A percentile compares a stretch with the other conserved stretches of the same genome.
Conservation (phyloP, 2,329 filamentous ascomycete genomes). For the Aspergillus melleus region DNA sequence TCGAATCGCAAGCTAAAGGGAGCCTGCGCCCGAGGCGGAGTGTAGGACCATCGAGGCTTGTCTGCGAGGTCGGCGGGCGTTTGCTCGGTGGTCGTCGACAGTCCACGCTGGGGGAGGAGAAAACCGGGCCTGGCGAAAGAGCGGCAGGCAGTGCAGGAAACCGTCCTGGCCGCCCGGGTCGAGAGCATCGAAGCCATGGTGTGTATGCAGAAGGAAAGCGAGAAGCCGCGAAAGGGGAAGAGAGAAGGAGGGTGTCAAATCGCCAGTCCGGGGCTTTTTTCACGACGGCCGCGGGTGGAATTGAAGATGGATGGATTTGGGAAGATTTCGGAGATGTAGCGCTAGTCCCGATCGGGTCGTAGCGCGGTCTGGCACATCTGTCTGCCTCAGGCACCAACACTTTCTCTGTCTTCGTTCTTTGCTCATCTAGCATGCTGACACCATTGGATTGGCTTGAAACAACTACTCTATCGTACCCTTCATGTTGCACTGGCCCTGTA, state of each 20-base stretch:
- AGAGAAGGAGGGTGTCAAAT: conserved; percentile 9
- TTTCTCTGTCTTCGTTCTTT: background rate
- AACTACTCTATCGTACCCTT: background rate
- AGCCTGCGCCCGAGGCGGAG: conserved; percentile 68
- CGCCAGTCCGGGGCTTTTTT: conserved; percentile 7
- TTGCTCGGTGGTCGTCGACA: conserved; percentile 31
- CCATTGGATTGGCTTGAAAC: background rate
- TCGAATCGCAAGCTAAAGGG: conserved; percentile 52
- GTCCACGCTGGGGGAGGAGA: conserved; percentile 23
- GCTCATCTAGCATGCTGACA: too few species aligned
- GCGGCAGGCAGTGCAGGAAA: conserved; percentile 34
- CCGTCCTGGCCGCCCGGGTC: conserved; percentile 40
- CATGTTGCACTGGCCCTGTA: background rate
- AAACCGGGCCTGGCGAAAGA: conserved; percentile 19
- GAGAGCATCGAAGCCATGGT: conserved; percentile 52
- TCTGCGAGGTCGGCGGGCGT: conserved; percentile 33
- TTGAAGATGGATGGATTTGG: conserved; percentile 17
- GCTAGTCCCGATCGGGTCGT: conserved; percentile 24
- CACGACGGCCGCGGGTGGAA: conserved; percentile 16
- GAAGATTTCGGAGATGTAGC: conserved; percentile 27
- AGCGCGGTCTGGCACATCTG: conserved; percentile 1
- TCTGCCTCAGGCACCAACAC: background rate
- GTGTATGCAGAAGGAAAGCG: conserved; percentile 12
- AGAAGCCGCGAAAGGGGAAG: conserved; percentile 17
- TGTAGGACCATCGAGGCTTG: conserved; percentile 68